Evolutionary conservation across 2,329 filamentous ascomycete genomes (phyloP), one percentile per base, ranked within the genome.

Genomic region (Fusarium domesticum): DNA sequence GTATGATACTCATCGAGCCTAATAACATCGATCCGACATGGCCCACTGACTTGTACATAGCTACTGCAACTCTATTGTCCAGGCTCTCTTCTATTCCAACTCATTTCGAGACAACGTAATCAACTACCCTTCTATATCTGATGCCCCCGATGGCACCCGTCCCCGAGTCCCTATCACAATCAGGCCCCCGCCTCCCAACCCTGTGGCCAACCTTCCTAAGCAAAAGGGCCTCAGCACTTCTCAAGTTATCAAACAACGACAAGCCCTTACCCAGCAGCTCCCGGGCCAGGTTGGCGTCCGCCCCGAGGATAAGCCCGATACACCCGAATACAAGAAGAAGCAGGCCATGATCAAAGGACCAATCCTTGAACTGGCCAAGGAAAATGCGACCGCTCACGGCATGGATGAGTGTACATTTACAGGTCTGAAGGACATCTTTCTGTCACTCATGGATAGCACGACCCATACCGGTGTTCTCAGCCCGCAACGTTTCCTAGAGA

Each of bases 31-130:
- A 20, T 39, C 17, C 34, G 30, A 23, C 15, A 28, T 37, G 7
- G 25, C 20, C 14, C 32, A 35, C 54, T 66, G 35, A 66, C 58
- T 28, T 28, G 16, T 11, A 8, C 30, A 32, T 69, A 97, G 92
- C 67, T 98, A 98, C 71, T 96, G 89, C 73, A 98, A 98, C 70
- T 98, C 93, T 12, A 96, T 98, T 61, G 81, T 98, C 46, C 93
- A 98, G 73, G 95, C 90, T 60, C 82, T 98, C 45, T 98, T 95
- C 72, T 96, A 95, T 72, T 96, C 92, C 16, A 85, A 89, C 35
- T 83, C 89, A 23, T 98, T 98, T 68, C 88, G 93, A 70, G 86
- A 96, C 72, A 83, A 92, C 62, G 89, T 98, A 56, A 83, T 98
- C 68, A 91, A 87, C 63, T 98, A 95, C 62, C 92, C 93, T 4